These are phyloP conservation scores for Pluteus cervinus DNA, from an alignment of 768 basidiomycete species.

Conservation along the genomic window DNA sequence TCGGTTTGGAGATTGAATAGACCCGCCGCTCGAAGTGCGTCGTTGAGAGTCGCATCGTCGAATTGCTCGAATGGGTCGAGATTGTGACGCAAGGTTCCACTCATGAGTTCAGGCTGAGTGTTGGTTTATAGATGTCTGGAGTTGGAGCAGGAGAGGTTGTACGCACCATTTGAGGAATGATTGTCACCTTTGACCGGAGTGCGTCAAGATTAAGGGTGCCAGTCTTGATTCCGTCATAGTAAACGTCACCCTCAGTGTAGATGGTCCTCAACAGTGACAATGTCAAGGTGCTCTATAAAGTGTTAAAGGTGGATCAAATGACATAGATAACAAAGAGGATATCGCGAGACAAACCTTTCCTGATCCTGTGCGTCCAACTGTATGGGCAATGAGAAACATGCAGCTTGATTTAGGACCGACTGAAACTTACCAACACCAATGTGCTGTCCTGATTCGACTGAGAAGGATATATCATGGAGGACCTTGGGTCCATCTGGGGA, in stretches of 20 bases:
- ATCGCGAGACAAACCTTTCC: constrained; percentile 24
- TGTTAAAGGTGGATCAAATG: background rate
- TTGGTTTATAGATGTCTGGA: background rate
- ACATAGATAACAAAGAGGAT: background rate
- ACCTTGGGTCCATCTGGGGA: constrained; percentile 47
- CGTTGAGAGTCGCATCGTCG: constrained; percentile 40
- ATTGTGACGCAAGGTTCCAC: constrained; percentile 59
- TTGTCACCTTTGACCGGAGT: constrained; percentile 52
- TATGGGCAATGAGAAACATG: background rate
- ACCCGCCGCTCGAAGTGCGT: constrained; percentile 33
- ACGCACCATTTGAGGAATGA: constrained; percentile 46
- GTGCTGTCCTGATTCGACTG: constrained; percentile 46
- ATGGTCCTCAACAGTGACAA: constrained; percentile 54
- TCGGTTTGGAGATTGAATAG: constrained; percentile 32
- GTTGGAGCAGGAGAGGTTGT: background rate
- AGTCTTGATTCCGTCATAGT: constrained; percentile 48
- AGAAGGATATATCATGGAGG: constrained; percentile 42
- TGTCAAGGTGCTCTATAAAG: constrained; percentile 45
- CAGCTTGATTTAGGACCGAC: background rate
- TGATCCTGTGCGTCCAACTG: constrained; percentile 36
- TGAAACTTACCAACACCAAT: constrained; percentile 40
- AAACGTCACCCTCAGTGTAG: constrained; percentile 47
- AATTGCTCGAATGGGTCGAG: constrained; percentile 62
- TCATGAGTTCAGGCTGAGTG: constrained; percentile 42
- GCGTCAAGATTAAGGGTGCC: constrained; percentile 46